Conservation (phyloP, 1,284 basidiomycete genomes). For the Sporisorium exsertum region DNA sequence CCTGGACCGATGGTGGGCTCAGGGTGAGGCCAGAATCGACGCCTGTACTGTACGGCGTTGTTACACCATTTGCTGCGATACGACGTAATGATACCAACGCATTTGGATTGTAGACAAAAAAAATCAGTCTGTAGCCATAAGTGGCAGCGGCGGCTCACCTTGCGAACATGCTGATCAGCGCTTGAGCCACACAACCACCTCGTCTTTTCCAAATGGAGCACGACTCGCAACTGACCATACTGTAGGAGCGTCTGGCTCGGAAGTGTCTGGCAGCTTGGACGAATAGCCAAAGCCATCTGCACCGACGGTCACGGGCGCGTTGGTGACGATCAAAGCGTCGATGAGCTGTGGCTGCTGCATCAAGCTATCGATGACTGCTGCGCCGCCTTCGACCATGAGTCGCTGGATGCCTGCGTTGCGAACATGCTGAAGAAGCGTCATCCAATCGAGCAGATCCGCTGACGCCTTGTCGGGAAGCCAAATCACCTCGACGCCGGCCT, state of each 20-base stretch:
- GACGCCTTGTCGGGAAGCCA: constrained; percentile 64
- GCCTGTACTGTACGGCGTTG: too few species aligned
- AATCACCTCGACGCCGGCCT: constrained; percentile 70
- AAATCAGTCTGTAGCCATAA: too few species aligned
- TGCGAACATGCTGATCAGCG: neutral
- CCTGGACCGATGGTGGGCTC: too few species aligned
- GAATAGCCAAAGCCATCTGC: constrained; percentile 30
- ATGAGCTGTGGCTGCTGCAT: constrained; percentile 36
- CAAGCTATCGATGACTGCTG: constrained; percentile 82
- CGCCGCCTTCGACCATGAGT: constrained; percentile 96
- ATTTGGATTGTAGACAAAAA: too few species aligned
- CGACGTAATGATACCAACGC: too few species aligned
- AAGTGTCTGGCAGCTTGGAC: constrained; percentile 13
- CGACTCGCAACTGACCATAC: constrained; percentile 9
- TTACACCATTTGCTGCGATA: too few species aligned
- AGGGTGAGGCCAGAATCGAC: too few species aligned
- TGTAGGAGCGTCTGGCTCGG: neutral
- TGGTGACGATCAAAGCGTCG: constrained; percentile 44
- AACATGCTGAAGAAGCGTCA: constrained; percentile 35
- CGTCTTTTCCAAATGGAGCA: constrained; percentile 34
- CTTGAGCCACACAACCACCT: constrained; percentile 34
- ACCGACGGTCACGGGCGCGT: constrained; percentile 28
- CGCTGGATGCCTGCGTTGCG: constrained; percentile 74
- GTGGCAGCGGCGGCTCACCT: neutral
- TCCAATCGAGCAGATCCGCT: constrained; percentile 26